Percentiles rank a stretch among this genome's conserved stretches.
phyloP scores from a whole-genome alignment of 441 rosid genomes.

The Populus hybrid region DNA sequence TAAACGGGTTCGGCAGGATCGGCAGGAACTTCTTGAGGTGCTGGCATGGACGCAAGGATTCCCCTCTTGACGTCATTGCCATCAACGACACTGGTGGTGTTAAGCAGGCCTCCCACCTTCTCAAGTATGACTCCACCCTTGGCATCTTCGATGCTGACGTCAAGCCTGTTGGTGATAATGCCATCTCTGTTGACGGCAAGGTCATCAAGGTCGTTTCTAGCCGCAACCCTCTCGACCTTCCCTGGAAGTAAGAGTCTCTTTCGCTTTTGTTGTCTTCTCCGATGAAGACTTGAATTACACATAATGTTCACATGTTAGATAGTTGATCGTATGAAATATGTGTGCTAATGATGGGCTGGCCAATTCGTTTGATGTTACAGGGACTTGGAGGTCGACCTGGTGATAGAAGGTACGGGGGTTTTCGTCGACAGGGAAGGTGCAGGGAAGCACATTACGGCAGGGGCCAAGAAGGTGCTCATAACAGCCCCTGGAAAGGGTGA shows the following conservation, averaged over 20 bases:
- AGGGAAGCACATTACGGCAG: conserved; percentile 88
- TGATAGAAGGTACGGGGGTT: conserved; percentile 96
- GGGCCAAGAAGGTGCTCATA: conserved; percentile 91
- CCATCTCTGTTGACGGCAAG: conserved; percentile 93
- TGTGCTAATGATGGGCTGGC: background rate
- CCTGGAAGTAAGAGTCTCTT: conserved; percentile 65
- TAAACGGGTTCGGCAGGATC: conserved; percentile 81
- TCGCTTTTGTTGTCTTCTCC: background rate
- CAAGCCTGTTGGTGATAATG: conserved; percentile 69
- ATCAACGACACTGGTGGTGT: conserved; percentile 89
- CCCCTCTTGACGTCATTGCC: conserved; percentile 67
- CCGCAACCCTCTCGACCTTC: conserved; percentile 75
- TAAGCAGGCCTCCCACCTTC: conserved; percentile 90
- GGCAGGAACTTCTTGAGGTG: conserved; percentile 95
- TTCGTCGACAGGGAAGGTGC: conserved; percentile 94
- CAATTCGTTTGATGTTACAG: conserved; percentile 26
- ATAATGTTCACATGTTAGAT: background rate
- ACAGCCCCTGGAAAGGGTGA: conserved; percentile 98
- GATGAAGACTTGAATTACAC: background rate
- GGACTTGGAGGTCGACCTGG: conserved; percentile 81
- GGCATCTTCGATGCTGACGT: conserved; percentile 97
- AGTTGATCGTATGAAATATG: background rate
- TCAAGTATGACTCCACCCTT: conserved; percentile 92
- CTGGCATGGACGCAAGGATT: conserved; percentile 82
- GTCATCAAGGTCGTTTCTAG: conserved; percentile 80